Evolutionary conservation across 2,329 filamentous ascomycete species (phyloP).

Genomic region (Shiraia bambusicola): DNA sequence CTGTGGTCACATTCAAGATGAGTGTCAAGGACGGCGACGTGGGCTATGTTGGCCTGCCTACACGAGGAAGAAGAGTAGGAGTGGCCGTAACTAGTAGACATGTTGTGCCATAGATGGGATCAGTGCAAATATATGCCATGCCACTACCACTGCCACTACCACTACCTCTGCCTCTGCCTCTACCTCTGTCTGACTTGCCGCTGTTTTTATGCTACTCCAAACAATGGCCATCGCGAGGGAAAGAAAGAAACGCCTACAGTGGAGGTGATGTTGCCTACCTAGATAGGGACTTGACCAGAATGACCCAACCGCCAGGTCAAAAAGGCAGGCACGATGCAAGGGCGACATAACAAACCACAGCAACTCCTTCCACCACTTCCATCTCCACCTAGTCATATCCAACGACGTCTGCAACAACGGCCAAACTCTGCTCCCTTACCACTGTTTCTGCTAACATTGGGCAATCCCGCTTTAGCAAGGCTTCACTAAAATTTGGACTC

Average conservation of each 20-base stretch:
- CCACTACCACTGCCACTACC: too few relatives aligned
- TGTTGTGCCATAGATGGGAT: background rate
- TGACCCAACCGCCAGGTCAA: too few relatives aligned
- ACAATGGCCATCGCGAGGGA: too few relatives aligned
- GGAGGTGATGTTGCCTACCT: too few relatives aligned
- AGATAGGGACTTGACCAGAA: too few relatives aligned
- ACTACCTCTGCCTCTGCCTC: too few relatives aligned
- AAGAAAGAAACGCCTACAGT: too few relatives aligned
- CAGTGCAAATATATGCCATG: too few relatives aligned
- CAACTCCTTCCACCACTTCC: background rate
- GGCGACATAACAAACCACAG: background rate
- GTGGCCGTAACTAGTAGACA: slow-evolving; percentile 5
- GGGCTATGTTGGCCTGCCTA: slow-evolving; percentile 21
- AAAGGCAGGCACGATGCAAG: background rate
- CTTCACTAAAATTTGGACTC: slow-evolving; percentile 23
- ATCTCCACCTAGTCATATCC: background rate
- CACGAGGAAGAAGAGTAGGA: slow-evolving; percentile 18
- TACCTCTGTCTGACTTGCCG: too few relatives aligned
- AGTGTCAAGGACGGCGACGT: slow-evolving; percentile 23
- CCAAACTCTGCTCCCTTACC: slow-evolving; percentile 4
- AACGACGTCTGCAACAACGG: background rate
- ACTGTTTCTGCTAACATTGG: slow-evolving; percentile 16
- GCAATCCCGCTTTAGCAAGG: slow-evolving; percentile 23
- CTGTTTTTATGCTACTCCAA: too few relatives aligned
- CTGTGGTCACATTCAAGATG: slow-evolving; percentile 32